phyloP scores from a whole-genome alignment of 2,329 filamentous ascomycete species.

The Setomelanomma holmii region DNA sequence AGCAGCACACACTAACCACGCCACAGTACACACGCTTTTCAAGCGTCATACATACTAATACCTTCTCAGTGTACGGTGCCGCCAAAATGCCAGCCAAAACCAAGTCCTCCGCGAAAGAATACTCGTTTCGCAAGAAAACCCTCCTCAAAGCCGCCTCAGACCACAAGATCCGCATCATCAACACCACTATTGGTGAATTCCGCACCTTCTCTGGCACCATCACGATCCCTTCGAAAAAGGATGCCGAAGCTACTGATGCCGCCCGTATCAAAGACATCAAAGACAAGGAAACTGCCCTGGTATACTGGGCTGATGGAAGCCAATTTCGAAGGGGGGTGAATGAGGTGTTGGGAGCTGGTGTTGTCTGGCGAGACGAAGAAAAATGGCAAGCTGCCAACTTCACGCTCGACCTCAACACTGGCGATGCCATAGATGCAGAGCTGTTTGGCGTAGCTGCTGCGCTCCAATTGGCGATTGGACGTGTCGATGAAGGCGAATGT shows the following conservation, averaged over 20 bases:
- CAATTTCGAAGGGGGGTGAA: neutral
- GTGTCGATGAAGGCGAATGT: too few relatives aligned
- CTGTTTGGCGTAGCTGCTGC: constrained; percentile 5
- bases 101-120: neutral
- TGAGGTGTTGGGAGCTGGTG: constrained; percentile 1
- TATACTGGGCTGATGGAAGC: constrained; percentile 3
- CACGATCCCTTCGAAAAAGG: neutral
- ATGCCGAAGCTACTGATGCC: neutral
- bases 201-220: neutral
- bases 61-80: neutral
- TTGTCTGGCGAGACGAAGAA: neutral
- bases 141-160: neutral
- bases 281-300: neutral
- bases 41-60: neutral
- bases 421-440: neutral
- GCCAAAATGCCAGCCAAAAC: neutral
- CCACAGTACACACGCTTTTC: too few relatives aligned
- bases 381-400: neutral
- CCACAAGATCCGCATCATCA: neutral
- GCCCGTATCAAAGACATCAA: neutral
- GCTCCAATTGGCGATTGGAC: neutral
- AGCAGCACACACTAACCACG: neutral
- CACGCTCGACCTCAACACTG: neutral
- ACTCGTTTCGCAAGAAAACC: neutral
- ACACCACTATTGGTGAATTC: neutral